These are phyloP conservation scores for Fusarium liriodendri DNA, from an alignment of 2,329 filamentous ascomycete species.

Conservation along the genomic window DNA sequence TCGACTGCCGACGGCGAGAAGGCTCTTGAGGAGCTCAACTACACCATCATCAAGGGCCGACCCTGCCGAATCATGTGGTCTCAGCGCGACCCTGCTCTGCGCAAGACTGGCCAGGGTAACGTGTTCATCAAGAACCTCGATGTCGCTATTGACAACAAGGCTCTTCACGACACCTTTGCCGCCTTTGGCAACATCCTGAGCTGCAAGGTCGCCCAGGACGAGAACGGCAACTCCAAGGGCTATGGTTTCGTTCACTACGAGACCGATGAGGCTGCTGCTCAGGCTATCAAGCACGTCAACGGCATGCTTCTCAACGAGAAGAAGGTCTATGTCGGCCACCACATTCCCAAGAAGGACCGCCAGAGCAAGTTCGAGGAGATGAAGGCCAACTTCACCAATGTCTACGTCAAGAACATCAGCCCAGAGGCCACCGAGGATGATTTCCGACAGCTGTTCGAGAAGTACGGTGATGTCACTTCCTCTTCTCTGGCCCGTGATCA, in stretches of 20 bases:
- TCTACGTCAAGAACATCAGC: slow-evolving; percentile 99
- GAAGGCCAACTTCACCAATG: slow-evolving; percentile 99
- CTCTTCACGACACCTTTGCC: slow-evolving; percentile 98
- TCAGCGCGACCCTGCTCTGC: slow-evolving; percentile 97
- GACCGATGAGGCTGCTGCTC: slow-evolving; percentile 95
- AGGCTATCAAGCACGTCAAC: slow-evolving; percentile 99
- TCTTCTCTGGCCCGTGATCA: slow-evolving; percentile 90
- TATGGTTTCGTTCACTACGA: slow-evolving; percentile 99
- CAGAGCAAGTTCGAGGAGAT: slow-evolving; percentile 99
- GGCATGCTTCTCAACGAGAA: slow-evolving; percentile 99
- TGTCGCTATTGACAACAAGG: slow-evolving; percentile 99
- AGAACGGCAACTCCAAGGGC: slow-evolving; percentile 95
- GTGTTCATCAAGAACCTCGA: slow-evolving; percentile 99
- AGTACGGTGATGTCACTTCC: slow-evolving; percentile 93
- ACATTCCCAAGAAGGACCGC: slow-evolving; percentile 99
- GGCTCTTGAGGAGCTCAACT: slow-evolving; percentile 98
- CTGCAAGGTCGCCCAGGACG: slow-evolving; percentile 99
- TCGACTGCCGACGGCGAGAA: slow-evolving; percentile 96
- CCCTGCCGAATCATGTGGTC: slow-evolving; percentile 99
- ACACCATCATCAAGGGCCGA: slow-evolving; percentile 98
- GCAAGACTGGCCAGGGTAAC: slow-evolving; percentile 99
- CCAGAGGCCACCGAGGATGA: slow-evolving; percentile 88
- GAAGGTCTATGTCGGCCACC: slow-evolving; percentile 99
- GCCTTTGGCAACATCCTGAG: slow-evolving; percentile 99
- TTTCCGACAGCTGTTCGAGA: slow-evolving; percentile 93